Percentiles rank a stretch among this genome's conserved stretches.
These are phyloP conservation scores for Cardamine occulta DNA, from an alignment of 345 rosid genomes.

Conservation along the genomic window DNA sequence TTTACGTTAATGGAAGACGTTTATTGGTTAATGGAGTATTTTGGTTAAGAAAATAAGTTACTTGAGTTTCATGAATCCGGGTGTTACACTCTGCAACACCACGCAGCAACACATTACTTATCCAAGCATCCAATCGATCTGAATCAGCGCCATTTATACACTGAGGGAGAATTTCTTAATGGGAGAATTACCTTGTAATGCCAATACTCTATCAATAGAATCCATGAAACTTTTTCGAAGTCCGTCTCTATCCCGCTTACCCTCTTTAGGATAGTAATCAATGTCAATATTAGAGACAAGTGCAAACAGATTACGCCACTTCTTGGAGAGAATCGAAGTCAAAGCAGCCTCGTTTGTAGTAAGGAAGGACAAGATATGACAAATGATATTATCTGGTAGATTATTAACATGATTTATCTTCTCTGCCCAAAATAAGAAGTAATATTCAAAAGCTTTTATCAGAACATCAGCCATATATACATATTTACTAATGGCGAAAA, in stretches of 20 bases:
- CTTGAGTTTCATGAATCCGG: too few species aligned
- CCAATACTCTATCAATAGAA: neutral
- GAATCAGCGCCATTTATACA: neutral
- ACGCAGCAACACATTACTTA: neutral
- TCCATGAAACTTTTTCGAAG: neutral
- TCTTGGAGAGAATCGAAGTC: neutral
- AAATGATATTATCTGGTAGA: neutral
- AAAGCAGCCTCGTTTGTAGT: slow-evolving; percentile 5
- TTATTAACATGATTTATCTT: neutral
- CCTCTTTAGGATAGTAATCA: neutral
- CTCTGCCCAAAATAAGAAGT: neutral
- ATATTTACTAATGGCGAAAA: neutral
- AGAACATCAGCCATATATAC: too few species aligned
- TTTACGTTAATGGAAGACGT: too few species aligned
- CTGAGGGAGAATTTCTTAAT: neutral
- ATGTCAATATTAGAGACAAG: neutral
- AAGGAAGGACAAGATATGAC: slow-evolving; percentile 9
- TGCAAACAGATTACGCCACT: neutral
- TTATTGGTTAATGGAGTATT: too few species aligned
- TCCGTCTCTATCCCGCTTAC: neutral
- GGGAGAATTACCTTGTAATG: neutral
- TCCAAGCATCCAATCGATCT: neutral
- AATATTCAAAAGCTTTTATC: too few species aligned
- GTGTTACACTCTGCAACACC: neutral
- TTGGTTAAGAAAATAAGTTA: too few species aligned